Evolutionary conservation across 768 basidiomycete genomes (phyloP), one percentile per base, ranked within the genome.

Genomic region (Russula griseocarnosa): DNA sequence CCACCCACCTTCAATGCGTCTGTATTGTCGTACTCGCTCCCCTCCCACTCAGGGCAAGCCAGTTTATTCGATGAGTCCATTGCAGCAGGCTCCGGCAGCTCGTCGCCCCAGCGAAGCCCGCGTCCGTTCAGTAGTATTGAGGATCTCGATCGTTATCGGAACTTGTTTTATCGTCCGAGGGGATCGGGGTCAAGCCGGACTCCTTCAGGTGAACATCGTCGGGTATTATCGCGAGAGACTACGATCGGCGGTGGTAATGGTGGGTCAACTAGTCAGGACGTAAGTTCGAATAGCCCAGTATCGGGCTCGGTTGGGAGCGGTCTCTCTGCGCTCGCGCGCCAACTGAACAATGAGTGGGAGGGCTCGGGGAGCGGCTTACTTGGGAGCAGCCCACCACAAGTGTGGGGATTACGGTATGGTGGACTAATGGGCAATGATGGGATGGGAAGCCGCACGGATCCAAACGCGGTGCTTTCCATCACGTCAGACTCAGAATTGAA

Each of bases 91-190:
- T 77, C 75, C 14, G 67, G 70, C 54, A 68, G 73, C 8, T 74
- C 75, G 26, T 78, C 77, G 24, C 65, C 81, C 70, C 62, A 77
- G 71, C 67, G 77, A 71, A 70, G 79, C 13, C 83, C 83, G 28
- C 81, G 80, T n/a, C 80, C 80, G 3, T 74, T 89, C 40, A 82
- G 83, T 11, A 80, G 78, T 61, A 79, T 81, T 0, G 85, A 86
- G 61, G 87, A 90, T 66, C 77, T 90, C 8, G 86, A 88, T n/a
- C 79, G 82, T 13, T 91, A 87, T 76, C 83, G 82, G 42, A 86
- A 90, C 69, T 76, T 92, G 9, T 91, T 91, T 73, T 90, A 87
- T 71, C 78, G 76, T 47, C 86, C 86, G 3, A 62, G 34, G 13
- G 66, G 68, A 1, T 55, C 60, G 3, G 56, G 57, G 14, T 24